Evolutionary conservation across 2,329 filamentous ascomycete species (phyloP).

Genomic region (Neocatenulostroma microsporum): DNA sequence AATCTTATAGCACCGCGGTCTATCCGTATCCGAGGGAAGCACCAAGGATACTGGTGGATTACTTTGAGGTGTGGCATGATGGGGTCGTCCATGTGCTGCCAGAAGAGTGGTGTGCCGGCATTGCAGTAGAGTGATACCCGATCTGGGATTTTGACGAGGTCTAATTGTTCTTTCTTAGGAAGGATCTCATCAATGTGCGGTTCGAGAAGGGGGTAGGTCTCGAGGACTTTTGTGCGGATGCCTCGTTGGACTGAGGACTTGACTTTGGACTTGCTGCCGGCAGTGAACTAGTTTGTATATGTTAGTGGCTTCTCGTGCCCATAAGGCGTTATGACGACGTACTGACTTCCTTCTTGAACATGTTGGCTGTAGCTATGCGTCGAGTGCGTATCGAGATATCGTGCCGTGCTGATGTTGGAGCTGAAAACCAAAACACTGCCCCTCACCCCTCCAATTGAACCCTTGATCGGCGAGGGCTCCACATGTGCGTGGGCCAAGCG

Average conservation of each 20-base stretch:
- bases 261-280: conserved; percentile 84
- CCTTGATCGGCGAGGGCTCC: too few species aligned
- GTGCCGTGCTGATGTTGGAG: too few species aligned
- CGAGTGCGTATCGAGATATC: too few species aligned
- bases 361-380: conserved; percentile 48
- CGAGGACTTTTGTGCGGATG: conserved; percentile 72
- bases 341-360: conserved; percentile 93
- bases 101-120: conserved; percentile 74
- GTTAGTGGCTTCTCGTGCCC: conserved; percentile 1
- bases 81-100: conserved; percentile 69
- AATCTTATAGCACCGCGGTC: conserved; percentile 96
- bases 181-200: conserved; percentile 89
- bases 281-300: conserved; percentile 52
- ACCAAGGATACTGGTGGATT: conserved; percentile 80
- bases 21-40: conserved; percentile 78
- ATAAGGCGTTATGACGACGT: conserved; percentile 5
- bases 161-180: conserved; percentile 86
- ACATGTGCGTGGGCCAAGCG: too few species aligned
- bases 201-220: conserved; percentile 76
- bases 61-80: conserved; percentile 82
- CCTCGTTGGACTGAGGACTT: conserved; percentile 90
- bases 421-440: too few species aligned
- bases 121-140: conserved; percentile 82
- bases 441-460: too few species aligned
- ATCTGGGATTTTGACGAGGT: conserved; percentile 89